Conservation (phyloP, 257 asterid genomes). For the Nyctanthes arbortristis region DNA sequence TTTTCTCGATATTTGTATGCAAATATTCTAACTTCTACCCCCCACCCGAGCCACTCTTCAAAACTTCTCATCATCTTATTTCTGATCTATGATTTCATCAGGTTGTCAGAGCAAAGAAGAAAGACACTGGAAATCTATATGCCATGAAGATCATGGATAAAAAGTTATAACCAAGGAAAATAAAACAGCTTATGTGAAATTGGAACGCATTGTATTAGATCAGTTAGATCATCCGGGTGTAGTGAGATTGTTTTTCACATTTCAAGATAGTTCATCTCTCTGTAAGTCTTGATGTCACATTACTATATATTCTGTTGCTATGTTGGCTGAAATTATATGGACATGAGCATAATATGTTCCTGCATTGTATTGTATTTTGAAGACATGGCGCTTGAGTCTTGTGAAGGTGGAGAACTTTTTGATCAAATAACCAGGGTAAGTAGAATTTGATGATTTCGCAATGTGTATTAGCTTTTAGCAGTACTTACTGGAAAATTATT, state of each 20-base stretch:
- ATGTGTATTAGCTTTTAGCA: constrained; percentile 1
- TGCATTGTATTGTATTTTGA: constrained; percentile 34
- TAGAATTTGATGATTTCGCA: constrained; percentile 18
- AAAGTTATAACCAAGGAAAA: constrained; percentile 96
- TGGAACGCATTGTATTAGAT: constrained; percentile 97
- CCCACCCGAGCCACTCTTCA: too few relatives aligned
- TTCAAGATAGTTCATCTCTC: constrained; percentile 92
- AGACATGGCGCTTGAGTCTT: constrained; percentile 99
- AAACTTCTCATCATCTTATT: background rate
- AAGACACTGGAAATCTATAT: constrained; percentile 77
- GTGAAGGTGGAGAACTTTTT: constrained; percentile 99
- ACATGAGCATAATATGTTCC: constrained; percentile 23
- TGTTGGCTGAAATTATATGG: constrained; percentile 15
- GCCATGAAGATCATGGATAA: constrained; percentile 99
- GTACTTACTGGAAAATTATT: constrained; percentile 1
- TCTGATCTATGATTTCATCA: constrained; percentile 32
- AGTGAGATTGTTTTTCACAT: constrained; percentile 79
- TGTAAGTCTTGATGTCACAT: constrained; percentile 56
- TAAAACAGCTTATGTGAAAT: constrained; percentile 94
- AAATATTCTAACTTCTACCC: too few relatives aligned
- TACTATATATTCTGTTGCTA: background rate
- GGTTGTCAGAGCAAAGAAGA: constrained; percentile 98
- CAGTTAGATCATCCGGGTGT: constrained; percentile 98
- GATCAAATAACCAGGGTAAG: constrained; percentile 96
- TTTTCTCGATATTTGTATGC: too few relatives aligned